Evolutionary conservation across 176 grass and related monocot species (phyloP).

Genomic region (Elymus sibiricus): DNA sequence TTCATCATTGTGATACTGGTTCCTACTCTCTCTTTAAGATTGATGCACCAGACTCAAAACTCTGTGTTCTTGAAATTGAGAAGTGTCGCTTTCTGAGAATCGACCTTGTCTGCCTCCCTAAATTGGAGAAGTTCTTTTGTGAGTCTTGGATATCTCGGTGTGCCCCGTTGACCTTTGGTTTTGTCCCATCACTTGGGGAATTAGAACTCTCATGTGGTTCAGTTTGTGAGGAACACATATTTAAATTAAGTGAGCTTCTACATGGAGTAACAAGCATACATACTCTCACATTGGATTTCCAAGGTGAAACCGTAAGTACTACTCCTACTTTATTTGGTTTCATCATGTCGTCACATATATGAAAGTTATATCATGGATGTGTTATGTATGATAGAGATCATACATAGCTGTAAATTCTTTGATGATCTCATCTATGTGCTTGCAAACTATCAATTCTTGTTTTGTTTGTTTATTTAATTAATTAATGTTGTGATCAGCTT

Average conservation of each 20-base stretch:
- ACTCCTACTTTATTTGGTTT: background rate
- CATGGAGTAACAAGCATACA: background rate
- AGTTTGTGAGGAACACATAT: background rate
- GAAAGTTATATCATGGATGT: background rate
- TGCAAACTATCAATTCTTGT: background rate
- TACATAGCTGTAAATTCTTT: background rate
- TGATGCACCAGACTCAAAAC: constrained; percentile 4
- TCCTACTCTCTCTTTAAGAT: background rate
- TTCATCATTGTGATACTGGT: background rate
- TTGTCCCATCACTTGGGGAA: background rate
- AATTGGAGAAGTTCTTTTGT: background rate
- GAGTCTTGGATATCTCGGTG: background rate
- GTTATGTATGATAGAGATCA: background rate
- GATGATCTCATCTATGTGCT: background rate
- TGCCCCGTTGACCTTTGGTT: background rate
- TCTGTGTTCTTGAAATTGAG: background rate
- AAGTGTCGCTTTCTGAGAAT: background rate
- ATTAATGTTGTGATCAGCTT: background rate
- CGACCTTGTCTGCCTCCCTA: background rate
- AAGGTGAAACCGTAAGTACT: background rate
- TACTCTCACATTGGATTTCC: constrained; percentile 5
- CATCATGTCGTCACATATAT: background rate
- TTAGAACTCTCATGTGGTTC: background rate
- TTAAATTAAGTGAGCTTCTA: constrained; percentile 1
- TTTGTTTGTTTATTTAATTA: background rate